Evolutionary conservation across 495 filamentous ascomycete species (phyloP).

Genomic region (Xylaria sp.): DNA sequence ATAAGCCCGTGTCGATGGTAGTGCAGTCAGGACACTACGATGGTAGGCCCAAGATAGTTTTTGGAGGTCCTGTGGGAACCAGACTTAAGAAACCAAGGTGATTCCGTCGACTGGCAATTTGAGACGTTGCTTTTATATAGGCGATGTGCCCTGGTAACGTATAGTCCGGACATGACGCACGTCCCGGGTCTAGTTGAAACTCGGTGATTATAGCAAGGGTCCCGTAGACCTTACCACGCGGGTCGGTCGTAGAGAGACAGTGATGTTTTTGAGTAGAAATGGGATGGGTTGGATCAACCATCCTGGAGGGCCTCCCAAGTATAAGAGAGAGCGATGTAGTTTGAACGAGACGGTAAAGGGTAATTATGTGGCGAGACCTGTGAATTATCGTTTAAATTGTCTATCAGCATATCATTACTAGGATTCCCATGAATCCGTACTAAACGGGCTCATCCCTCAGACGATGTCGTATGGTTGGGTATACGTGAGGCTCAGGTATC

Average conservation of each 20-base stretch:
- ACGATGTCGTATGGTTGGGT: neutral
- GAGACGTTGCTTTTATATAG: conserved; percentile 9
- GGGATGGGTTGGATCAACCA: neutral
- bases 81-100: neutral
- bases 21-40: conserved; percentile 12
- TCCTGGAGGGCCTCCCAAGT: neutral
- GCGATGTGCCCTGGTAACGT: neutral
- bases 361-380: conserved; percentile 17
- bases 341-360: conserved; percentile 6
- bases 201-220: neutral
- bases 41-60: neutral
- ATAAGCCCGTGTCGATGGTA: neutral
- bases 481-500: neutral
- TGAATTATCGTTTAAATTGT: neutral
- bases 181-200: neutral
- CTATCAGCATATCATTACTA: neutral
- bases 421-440: neutral
- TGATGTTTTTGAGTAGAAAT: neutral
- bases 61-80: neutral
- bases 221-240: neutral
- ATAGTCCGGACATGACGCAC: neutral
- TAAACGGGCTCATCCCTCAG: neutral
- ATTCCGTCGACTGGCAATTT: neutral
- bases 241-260: neutral
- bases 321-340: conserved; percentile 9